Base-by-base conservation (phyloP, 192 early-diverging fungal genomes). In the Coemansia sp. region DNA sequence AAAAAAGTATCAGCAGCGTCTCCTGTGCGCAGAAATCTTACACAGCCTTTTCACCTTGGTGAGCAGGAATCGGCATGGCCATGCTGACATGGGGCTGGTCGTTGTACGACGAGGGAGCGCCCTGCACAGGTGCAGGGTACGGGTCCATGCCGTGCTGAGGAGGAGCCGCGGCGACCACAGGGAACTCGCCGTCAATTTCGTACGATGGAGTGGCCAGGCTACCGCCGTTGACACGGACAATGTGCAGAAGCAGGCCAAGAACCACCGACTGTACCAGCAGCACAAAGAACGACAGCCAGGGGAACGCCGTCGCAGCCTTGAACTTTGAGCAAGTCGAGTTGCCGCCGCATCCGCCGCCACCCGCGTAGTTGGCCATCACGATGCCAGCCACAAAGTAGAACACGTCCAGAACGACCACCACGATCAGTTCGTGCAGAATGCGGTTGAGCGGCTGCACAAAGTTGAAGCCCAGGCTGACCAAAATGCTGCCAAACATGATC, bases 301-400 rank as follows among this genome's bases (percentile, higher is more conserved):
- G 49, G 56, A 78, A 63, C 18, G 67, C 76, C 30, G 71, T 63
- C 1, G 67, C 49, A 0, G 77, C 77, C 58, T 60, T 64, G 60
- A 72, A 69, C 63, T 72, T 75, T 20, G 29, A 17, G 70, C 73
- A 75, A 30, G 69, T 1, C 25, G 63, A 66, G 17, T 20, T 30
- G 28, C 67, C 68, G 18, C 5, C 5, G 69, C 69, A 75, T 18
- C 52, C 54, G 50, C 62, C 58, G 31, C 29, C 7, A 12, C 59
- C 59, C 17, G 76, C 67, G 20, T 81, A 72, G 22, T 58, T 34
- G 28, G 78, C 78, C 78, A 81, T 75, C n/a, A 72, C 73, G 42
- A 64, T 57, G 5, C 67, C 78, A 0, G 78, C 54, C 29, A 75
- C 22, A 22, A 81, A 75, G 69, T 66, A 72, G 54, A 81, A 57